Conservation (phyloP, 306 rosid species). For the Glycine latifolia region DNA sequence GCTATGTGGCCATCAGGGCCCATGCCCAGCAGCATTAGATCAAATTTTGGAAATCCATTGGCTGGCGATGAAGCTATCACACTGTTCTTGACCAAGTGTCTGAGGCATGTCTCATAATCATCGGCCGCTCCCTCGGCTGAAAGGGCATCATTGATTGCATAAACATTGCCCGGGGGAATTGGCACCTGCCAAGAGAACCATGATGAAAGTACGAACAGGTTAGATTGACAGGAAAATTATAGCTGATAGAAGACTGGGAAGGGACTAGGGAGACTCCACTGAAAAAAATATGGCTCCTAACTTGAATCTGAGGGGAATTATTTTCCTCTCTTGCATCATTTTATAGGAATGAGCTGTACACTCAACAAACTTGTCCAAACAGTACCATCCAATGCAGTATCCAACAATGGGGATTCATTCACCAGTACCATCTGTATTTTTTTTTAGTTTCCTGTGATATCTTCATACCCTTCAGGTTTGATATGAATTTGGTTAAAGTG, state of each 20-base stretch:
- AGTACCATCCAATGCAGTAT: constrained; percentile 12
- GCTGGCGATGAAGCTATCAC: constrained; percentile 60
- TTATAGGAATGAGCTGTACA: constrained; percentile 12
- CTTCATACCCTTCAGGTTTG: neutral
- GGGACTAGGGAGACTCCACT: constrained; percentile 4
- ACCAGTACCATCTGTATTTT: neutral
- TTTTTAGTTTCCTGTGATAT: neutral
- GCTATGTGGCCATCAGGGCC: constrained; percentile 99
- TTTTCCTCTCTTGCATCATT: neutral
- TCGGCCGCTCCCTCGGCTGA: constrained; percentile 94
- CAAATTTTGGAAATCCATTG: constrained; percentile 87
- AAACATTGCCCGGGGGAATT: constrained; percentile 66
- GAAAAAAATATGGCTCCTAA: too few species aligned
- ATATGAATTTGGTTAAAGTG: neutral
- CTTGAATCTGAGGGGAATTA: too few species aligned
- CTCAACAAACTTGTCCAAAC: constrained; percentile 21
- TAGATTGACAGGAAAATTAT: constrained; percentile 31
- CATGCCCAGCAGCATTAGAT: constrained; percentile 94
- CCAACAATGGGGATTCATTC: constrained; percentile 22
- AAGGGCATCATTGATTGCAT: constrained; percentile 85
- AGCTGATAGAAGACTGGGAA: constrained; percentile 2
- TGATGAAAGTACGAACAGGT: constrained; percentile 22
- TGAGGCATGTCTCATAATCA: constrained; percentile 81
- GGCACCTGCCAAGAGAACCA: constrained; percentile 63
- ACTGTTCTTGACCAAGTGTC: constrained; percentile 58